Conservation (phyloP, 2,329 filamentous ascomycete genomes). For the Monascus ruber region DNA sequence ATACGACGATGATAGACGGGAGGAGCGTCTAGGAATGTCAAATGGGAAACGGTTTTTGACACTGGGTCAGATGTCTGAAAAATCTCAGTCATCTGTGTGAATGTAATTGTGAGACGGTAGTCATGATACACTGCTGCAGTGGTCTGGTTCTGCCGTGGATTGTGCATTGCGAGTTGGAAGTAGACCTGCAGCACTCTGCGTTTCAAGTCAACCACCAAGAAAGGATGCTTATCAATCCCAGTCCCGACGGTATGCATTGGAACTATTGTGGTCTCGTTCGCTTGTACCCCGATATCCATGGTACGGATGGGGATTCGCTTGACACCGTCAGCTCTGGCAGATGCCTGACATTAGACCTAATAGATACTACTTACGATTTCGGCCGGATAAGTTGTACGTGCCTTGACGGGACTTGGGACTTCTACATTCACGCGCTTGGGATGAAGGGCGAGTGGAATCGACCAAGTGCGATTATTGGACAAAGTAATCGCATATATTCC, state of each 20-base stretch:
- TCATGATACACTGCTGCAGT: conserved; percentile 5
- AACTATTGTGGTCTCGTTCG: conserved; percentile 46
- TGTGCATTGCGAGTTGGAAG: conserved; percentile 27
- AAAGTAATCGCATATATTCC: conserved; percentile 18
- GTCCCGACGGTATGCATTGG: conserved; percentile 40
- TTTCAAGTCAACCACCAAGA: conserved; percentile 32
- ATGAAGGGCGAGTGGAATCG: conserved; percentile 16
- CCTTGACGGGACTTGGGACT: conserved; percentile 24
- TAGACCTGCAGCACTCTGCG: conserved; percentile 34
- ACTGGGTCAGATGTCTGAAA: conserved; percentile 20
- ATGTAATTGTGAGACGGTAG: conserved; percentile 36
- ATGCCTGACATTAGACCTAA: neutral
- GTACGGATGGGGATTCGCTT: conserved; percentile 35
- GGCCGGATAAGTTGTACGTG: conserved; percentile 21
- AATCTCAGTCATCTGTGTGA: conserved; percentile 31
- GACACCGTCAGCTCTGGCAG: neutral
- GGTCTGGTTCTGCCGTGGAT: conserved; percentile 1
- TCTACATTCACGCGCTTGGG: conserved; percentile 6
- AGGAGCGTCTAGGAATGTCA: conserved; percentile 31
- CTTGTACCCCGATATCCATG: conserved; percentile 53
- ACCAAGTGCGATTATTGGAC: conserved; percentile 8
- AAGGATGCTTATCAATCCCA: conserved; percentile 11
- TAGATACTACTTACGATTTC: conserved; percentile 20
- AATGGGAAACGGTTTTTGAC: conserved; percentile 16
- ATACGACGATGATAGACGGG: conserved; percentile 35